Base-by-base conservation (phyloP, 768 basidiomycete species). In the Dioszegia crocea region DNA sequence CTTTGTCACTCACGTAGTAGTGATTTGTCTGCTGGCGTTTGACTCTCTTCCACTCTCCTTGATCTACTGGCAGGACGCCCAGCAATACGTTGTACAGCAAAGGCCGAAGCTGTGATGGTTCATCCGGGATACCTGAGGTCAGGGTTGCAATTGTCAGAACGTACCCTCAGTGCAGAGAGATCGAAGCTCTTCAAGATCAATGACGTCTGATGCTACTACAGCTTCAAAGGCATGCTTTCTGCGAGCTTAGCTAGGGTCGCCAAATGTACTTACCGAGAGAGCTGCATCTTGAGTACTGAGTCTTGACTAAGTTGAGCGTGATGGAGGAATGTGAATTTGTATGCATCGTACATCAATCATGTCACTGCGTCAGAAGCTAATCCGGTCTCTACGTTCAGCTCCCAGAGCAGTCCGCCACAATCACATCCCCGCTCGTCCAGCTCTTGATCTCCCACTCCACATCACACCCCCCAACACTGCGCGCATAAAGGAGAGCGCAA, bases 51-150 rank as follows among this genome's bases (percentile, higher is more conserved):
- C 76, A 77, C 19, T 14, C 5, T 1, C 40, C 11, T 52, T 74
- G 72, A 14, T 72, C 47, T 2, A 54, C 24, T 4, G 68, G 65
- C 4, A 70, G 36, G 0, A 61, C 57, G 12, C 66, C 74, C n/a
- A 77, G 61, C 2, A 77, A 46, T 2, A 75, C 21, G 1, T 65
- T 62, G 29, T 68, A 77, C 1, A 71, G 56, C 40, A 73, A 36
- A 5, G 74, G 72, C 24, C 76, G 56, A 8, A 75, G 64, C 40
- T 75, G 74, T n/a, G 59, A 64, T 3, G 74, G 76, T 30, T 66
- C 57, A 11, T 65, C 55, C 0, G 72, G 76, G 16, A 75, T 75
- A 19, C 76, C 76, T 74, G 31, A 14, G 21, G 10, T 53, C 38
- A 53, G 51, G 23, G 33, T 6, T 40, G 40, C 16, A 31, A 24